These are phyloP conservation scores for Paramecium caudatum DNA, from an alignment of 73 alveolate genomes.

Conservation along the genomic window DNA sequence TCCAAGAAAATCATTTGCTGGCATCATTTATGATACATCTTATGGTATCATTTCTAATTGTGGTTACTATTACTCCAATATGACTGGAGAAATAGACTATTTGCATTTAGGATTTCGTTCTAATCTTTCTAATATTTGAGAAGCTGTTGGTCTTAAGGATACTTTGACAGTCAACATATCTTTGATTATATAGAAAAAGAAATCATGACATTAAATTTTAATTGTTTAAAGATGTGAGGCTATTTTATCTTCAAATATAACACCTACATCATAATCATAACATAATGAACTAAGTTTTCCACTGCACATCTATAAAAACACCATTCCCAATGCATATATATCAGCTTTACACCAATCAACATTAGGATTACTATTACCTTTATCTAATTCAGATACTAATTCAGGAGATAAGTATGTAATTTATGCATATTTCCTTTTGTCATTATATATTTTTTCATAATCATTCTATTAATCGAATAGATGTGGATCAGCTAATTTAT, in stretches of 20 bases:
- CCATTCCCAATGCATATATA: slow-evolving; percentile 74
- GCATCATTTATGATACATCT: slow-evolving; percentile 7
- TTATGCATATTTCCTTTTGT: slow-evolving; percentile 52
- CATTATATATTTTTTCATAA: slow-evolving; percentile 50
- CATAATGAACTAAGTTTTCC: slow-evolving; percentile 52
- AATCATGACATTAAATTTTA: slow-evolving; percentile 61
- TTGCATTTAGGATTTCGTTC: slow-evolving; percentile 66
- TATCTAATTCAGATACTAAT: slow-evolving; percentile 68
- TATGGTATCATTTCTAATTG: background rate
- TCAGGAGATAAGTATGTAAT: slow-evolving; percentile 71
- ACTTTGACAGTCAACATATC: slow-evolving; percentile 72
- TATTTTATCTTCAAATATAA: slow-evolving; percentile 71
- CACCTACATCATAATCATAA: slow-evolving; percentile 71
- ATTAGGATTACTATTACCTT: slow-evolving; percentile 57
- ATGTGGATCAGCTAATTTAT: slow-evolving; percentile 77
- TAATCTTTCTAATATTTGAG: slow-evolving; percentile 30
- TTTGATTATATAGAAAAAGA: slow-evolving; percentile 57
- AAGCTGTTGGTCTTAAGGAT: slow-evolving; percentile 52
- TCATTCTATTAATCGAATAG: slow-evolving; percentile 51
- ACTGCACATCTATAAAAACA: slow-evolving; percentile 36
- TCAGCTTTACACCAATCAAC: slow-evolving; percentile 68
- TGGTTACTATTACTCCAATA: background rate
- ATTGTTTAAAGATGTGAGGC: slow-evolving; percentile 31
- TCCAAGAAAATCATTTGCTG: background rate
- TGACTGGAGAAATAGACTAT: background rate